Evolutionary conservation across 2,329 filamentous ascomycete species (phyloP), one percentile per base, ranked within the genome.

Genomic region (Colletotrichum sp.): DNA sequence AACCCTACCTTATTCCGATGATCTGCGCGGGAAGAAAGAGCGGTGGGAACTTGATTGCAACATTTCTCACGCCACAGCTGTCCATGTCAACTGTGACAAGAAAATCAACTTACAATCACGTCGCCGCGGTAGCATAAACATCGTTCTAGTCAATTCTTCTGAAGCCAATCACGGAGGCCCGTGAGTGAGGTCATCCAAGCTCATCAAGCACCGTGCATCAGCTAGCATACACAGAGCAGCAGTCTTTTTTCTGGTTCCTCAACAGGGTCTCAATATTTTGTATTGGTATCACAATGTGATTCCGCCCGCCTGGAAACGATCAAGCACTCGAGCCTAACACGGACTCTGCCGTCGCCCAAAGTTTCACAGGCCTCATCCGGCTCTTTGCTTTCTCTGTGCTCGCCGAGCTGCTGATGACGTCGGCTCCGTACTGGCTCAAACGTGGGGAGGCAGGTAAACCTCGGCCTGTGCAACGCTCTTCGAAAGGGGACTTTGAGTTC

Each of bases 1-100:
- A 55, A 32, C 70, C 36, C 65, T 34, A 30, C 59, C 22, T 34
- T 63, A 11, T 59, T 32, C 63, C 52, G 52, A 57, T 64, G 74
- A 76, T 76, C 74, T 66, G 72, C 74, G 71, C 61, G 4, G 32
- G 48, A 39, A 25, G 52, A 71, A 76, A 76, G 57, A 75, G 74
- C 74, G 74, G 74, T 76, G 71, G 74, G 22, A 71, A 22, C 5
- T 67, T 13, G 28, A 68, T 52, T 68, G 64, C 65, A 69, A 68
- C 36, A 48, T 64, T n/a, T 68, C 70, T 69, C 70, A 64, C 74
- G 64, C 69, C 70, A 69, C 65, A 48, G 27, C 65, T 25, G n/a
- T 32, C 32, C 28, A 66, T 36, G 59, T 74, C 52, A 27, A 68
- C 57, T 25, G 36, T 68, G 69, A 59, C 57, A 63, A n/a, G 60